Evolutionary conservation across 176 grass and related monocot genomes (phyloP).

Genomic region (Phragmites australis): DNA sequence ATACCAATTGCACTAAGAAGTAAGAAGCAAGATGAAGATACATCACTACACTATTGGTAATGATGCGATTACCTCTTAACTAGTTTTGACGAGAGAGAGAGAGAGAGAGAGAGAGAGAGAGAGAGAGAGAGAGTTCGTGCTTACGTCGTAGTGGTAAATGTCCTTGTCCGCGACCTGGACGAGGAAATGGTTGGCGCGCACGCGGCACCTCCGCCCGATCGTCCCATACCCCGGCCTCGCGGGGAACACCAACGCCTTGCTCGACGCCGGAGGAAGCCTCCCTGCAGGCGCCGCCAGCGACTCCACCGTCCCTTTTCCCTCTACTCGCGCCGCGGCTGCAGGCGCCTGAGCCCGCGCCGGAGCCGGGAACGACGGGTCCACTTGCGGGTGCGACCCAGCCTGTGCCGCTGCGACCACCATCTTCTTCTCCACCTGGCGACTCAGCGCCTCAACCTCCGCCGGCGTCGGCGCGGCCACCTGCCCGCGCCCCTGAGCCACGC

Average conservation of each 20-base stretch:
- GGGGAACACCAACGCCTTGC: conserved; percentile 28
- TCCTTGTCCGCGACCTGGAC: conserved; percentile 28
- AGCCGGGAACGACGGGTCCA: neutral
- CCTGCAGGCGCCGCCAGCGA: neutral
- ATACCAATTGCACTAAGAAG: neutral
- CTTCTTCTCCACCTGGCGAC: neutral
- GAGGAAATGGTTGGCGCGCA: conserved; percentile 55
- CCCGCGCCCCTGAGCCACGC: neutral
- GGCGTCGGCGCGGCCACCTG: neutral
- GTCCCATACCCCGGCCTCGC: conserved; percentile 39
- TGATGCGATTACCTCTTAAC: no score
- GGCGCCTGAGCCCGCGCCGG: neutral
- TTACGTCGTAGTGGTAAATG: conserved; percentile 59
- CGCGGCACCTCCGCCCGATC: neutral
- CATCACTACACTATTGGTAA: no score
- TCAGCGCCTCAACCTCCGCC: conserved; percentile 2
- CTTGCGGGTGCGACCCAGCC: neutral
- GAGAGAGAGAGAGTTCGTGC: neutral
- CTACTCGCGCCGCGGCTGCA: neutral
- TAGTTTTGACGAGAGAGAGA: neutral
- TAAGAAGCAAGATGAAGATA: neutral
- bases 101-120: neutral
- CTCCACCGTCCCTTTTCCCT: neutral
- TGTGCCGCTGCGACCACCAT: neutral
- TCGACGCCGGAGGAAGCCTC: conserved; percentile 35